phyloP scores from a whole-genome alignment of 164 flowering plant genomes.

The Vitis amurensis region DNA sequence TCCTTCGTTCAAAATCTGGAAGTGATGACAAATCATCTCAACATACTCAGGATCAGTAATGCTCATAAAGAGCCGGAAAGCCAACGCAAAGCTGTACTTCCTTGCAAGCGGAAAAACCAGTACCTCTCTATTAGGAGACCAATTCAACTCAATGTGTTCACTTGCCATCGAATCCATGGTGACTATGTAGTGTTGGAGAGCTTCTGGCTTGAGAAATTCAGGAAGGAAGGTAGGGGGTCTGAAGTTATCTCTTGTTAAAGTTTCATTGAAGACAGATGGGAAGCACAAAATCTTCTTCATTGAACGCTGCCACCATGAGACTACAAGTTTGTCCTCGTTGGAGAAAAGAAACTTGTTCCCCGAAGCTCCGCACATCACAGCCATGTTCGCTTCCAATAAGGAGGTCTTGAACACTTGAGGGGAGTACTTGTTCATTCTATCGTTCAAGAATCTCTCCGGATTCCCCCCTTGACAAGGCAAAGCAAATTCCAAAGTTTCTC shows the following conservation, averaged over 20 bases:
- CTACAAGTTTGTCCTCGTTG: slow-evolving; percentile 9
- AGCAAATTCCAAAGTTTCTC: slow-evolving; percentile 6
- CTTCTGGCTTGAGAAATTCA: slow-evolving; percentile 10
- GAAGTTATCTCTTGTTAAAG: not conserved
- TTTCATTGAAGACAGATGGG: not conserved
- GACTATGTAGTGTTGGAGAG: not conserved
- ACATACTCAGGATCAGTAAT: not conserved
- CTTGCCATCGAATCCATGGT: slow-evolving; percentile 12
- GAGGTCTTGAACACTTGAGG: slow-evolving; percentile 9
- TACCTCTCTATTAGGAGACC: slow-evolving; percentile 6
- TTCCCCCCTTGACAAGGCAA: not conserved
- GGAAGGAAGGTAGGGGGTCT: not conserved
- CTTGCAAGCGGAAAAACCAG: slow-evolving; percentile 12
- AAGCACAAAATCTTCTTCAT: not conserved
- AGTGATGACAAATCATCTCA: not conserved
- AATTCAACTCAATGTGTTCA: slow-evolving; percentile 1
- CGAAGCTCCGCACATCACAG: slow-evolving; percentile 7
- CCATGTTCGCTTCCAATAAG: not conserved
- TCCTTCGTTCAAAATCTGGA: not conserved
- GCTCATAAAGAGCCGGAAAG: slow-evolving; percentile 9
- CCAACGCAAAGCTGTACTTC: too few relatives aligned
- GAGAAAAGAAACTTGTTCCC: slow-evolving; percentile 21
- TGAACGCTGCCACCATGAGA: slow-evolving; percentile 6
- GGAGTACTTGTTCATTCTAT: slow-evolving; percentile 6
- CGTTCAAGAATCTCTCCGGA: slow-evolving; percentile 1